Conservation (phyloP, 225 moss, liverwort and hornwort genomes). For the Polytrichum formosum region DNA sequence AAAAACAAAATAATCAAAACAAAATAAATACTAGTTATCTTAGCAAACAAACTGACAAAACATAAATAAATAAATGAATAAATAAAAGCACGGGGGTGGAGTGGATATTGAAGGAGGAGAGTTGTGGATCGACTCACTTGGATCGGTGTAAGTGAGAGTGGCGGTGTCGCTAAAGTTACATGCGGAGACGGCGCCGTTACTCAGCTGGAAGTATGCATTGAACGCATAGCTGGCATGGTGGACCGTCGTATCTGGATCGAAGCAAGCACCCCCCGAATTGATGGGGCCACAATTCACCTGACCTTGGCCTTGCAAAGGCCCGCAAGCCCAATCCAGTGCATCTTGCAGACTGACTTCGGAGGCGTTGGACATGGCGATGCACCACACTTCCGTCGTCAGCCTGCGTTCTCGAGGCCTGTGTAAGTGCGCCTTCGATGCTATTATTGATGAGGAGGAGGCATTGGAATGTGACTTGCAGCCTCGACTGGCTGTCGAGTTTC, state of each 20-base stretch:
- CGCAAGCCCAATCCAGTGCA: slow-evolving; percentile 48
- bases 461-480: not conserved
- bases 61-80: no score
- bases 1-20: no score
- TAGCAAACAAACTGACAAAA: not conserved
- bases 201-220: slow-evolving; percentile 32
- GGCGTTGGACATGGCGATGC: slow-evolving; percentile 11
- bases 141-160: slow-evolving; percentile 15
- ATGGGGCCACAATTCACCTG: slow-evolving; percentile 43
- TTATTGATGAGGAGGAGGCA: slow-evolving; percentile 9
- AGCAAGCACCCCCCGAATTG: slow-evolving; percentile 22
- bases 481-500: not conserved
- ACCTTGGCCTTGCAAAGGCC: slow-evolving; percentile 16
- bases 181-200: not conserved
- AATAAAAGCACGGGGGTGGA: not conserved
- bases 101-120: not conserved
- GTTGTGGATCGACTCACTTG: slow-evolving; percentile 16
- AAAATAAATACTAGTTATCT: no score
- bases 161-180: slow-evolving; percentile 33
- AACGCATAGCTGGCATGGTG: slow-evolving; percentile 43
- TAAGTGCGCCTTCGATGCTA: slow-evolving; percentile 7
- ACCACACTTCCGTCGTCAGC: slow-evolving; percentile 29
- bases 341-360: not conserved
- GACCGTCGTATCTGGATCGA: slow-evolving; percentile 20
- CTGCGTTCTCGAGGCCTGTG: slow-evolving; percentile 23